These are phyloP conservation scores for Mycena galericulata DNA, from an alignment of 768 basidiomycete species.

Conservation along the genomic window DNA sequence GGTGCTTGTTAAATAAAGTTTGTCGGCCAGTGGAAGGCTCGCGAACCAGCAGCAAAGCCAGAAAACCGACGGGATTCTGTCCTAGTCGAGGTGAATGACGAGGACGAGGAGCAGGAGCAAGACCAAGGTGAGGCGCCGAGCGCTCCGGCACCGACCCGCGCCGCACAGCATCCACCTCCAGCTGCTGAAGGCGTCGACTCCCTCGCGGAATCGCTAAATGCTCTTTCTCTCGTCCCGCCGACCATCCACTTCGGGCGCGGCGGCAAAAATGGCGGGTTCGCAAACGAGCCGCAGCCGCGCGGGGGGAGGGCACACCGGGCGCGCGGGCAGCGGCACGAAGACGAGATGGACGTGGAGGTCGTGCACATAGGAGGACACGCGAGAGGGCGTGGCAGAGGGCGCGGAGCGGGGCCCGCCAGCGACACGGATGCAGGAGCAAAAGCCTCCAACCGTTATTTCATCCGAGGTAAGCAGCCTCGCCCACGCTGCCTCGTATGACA, in stretches of 20 bases:
- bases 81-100: slow-evolving; percentile 42
- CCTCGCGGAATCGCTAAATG: slow-evolving; percentile 59
- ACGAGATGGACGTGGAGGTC: slow-evolving; percentile 30
- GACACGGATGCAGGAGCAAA: neutral
- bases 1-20: no score
- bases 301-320: slow-evolving; percentile 13
- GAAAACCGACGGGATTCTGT: slow-evolving; percentile 8
- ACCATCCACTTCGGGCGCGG: slow-evolving; percentile 83
- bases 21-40: slow-evolving; percentile 73
- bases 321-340: slow-evolving; percentile 18
- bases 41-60: slow-evolving; percentile 10
- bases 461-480: no score
- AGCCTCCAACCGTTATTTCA: no score
- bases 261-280: slow-evolving; percentile 66
- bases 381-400: slow-evolving; percentile 16
- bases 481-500: no score
- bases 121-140: no score
- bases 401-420: slow-evolving; percentile 1
- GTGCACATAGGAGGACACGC: no score
- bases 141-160: slow-evolving; percentile 20
- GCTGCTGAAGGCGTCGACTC: slow-evolving; percentile 54
- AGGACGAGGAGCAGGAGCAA: slow-evolving; percentile 39
- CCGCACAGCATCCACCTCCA: slow-evolving; percentile 29
- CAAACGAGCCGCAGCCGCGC: slow-evolving; percentile 26
- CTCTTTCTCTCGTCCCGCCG: slow-evolving; percentile 72